These are phyloP conservation scores for Lippia alba DNA, from an alignment of 305 asterid species.

Conservation along the genomic window DNA sequence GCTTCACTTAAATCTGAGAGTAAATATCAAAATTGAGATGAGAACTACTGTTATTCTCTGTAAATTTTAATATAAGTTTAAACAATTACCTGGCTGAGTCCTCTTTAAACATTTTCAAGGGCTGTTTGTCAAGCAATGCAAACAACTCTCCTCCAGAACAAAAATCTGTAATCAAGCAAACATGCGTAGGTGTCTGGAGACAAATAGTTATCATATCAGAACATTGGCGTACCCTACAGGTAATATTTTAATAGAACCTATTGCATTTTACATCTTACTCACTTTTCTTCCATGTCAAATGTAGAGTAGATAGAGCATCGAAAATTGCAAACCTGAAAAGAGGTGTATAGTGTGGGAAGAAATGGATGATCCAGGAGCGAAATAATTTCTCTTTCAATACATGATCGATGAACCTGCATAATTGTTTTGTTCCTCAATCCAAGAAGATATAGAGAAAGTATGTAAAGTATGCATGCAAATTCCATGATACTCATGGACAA, in stretches of 20 bases:
- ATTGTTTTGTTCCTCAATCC: constrained; percentile 23
- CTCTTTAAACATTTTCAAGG: constrained; percentile 88
- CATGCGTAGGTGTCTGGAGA: constrained; percentile 92
- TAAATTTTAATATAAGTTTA: constrained; percentile 17
- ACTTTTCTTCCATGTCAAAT: constrained; percentile 7
- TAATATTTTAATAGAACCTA: constrained; percentile 1
- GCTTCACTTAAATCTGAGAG: constrained; percentile 7
- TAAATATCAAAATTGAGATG: constrained; percentile 8
- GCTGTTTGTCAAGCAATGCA: constrained; percentile 96
- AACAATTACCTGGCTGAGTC: constrained; percentile 88
- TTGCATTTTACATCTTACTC: constrained; percentile 13
- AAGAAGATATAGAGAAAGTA: constrained; percentile 14
- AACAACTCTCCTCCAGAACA: constrained; percentile 97
- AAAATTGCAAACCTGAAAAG: constrained; percentile 78
- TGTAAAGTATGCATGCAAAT: not conserved
- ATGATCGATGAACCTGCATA: constrained; percentile 96
- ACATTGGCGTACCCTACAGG: not conserved
- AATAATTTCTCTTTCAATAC: constrained; percentile 92
- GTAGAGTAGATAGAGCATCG: constrained; percentile 29
- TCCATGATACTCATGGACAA: not conserved
- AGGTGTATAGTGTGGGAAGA: constrained; percentile 89
- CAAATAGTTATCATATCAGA: constrained; percentile 44
- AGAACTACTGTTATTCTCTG: constrained; percentile 14
- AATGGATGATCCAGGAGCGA: constrained; percentile 95
- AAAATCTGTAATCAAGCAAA: constrained; percentile 96